These are phyloP conservation scores for Solanum aculeatissimum DNA, from an alignment of 305 asterid genomes.

Conservation along the genomic window DNA sequence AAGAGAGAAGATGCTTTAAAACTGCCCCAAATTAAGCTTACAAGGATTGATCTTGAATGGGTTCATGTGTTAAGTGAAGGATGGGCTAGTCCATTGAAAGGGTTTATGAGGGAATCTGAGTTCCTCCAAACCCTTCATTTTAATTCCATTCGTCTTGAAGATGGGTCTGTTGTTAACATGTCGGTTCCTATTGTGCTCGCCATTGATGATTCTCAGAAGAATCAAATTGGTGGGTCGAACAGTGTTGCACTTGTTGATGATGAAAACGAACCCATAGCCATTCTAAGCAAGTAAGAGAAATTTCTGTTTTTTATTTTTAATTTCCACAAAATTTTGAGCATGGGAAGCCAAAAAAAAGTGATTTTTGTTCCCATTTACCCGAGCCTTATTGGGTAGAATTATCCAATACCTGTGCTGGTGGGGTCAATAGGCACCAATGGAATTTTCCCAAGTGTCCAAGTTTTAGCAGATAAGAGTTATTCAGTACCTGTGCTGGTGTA, in stretches of 20 bases:
- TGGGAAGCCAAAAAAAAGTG: background rate
- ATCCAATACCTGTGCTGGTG: background rate
- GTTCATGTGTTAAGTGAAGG: conserved; percentile 95
- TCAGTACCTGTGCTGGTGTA: no score
- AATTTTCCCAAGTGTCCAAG: no score
- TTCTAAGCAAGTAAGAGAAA: conserved; percentile 48
- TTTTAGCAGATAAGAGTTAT: no score
- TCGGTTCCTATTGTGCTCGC: conserved; percentile 91
- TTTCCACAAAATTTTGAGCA: background rate
- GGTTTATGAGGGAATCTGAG: conserved; percentile 90
- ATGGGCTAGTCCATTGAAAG: conserved; percentile 95
- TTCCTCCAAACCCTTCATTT: conserved; percentile 98
- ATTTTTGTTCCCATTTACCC: background rate
- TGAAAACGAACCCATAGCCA: conserved; percentile 33
- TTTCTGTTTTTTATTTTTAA: background rate
- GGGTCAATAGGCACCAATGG: background rate
- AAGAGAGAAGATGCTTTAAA: conserved; percentile 29
- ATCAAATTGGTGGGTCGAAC: conserved; percentile 36
- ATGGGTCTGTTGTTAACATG: conserved; percentile 82
- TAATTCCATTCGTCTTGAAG: conserved; percentile 52
- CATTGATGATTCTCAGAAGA: conserved; percentile 59
- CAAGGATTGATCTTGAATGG: conserved; percentile 77
- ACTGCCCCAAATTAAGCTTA: conserved; percentile 56
- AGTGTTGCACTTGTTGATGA: conserved; percentile 63
- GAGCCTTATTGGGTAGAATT: background rate